Evolutionary conservation across 495 filamentous ascomycete genomes (phyloP).

Genomic region (Podospora fimiseda): DNA sequence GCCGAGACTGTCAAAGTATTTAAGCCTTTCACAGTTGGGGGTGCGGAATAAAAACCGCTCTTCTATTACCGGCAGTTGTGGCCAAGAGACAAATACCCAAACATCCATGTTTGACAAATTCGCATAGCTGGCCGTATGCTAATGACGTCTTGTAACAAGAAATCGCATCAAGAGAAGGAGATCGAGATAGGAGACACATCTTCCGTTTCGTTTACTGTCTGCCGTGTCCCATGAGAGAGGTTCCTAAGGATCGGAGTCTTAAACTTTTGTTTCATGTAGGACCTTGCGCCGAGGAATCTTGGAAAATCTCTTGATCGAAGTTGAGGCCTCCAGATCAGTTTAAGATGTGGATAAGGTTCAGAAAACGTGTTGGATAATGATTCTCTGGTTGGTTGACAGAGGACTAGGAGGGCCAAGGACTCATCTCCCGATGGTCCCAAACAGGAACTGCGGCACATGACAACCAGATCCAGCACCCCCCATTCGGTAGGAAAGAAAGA

Average conservation of each 20-base stretch:
- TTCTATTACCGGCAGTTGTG: not conserved
- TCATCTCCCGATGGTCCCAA: not conserved
- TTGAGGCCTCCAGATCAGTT: no score
- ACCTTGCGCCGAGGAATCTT: not conserved
- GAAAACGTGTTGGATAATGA: not conserved
- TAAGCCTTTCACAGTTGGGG: not conserved
- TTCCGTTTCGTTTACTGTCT: not conserved
- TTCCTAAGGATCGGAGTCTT: not conserved
- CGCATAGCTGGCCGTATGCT: not conserved
- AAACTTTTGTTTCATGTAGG: not conserved
- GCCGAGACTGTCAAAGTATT: not conserved
- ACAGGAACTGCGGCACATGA: not conserved
- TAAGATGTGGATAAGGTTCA: no score
- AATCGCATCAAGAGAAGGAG: not conserved
- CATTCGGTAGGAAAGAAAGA: not conserved
- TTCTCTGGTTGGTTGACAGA: not conserved
- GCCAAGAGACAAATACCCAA: not conserved
- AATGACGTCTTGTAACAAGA: not conserved
- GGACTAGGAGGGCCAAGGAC: not conserved
- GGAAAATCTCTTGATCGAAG: no score
- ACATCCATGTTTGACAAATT: not conserved
- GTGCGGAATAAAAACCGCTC: not conserved
- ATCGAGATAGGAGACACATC: not conserved
- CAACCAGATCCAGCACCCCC: not conserved
- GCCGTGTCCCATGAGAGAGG: not conserved